These are phyloP conservation scores for Phytophthora pluvialis DNA, from an alignment of 352 stramenopile species.

Conservation along the genomic window DNA sequence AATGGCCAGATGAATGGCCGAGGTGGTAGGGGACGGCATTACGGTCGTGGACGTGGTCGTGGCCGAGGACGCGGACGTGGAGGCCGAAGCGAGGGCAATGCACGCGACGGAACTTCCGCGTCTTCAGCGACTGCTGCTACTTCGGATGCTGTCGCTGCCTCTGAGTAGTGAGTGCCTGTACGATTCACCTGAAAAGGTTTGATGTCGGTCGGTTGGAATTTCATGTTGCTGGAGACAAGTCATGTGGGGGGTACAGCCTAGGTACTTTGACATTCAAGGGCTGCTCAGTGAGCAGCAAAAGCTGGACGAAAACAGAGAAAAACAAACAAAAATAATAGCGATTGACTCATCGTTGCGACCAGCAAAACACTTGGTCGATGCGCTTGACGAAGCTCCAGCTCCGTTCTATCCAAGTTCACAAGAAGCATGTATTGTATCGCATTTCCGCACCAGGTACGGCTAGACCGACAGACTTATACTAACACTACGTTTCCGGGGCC, in stretches of 20 bases:
- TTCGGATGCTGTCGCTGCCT: conserved; percentile 14
- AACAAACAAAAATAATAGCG: conserved; percentile 40
- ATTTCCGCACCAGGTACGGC: conserved; percentile 4
- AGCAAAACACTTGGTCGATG: background rate
- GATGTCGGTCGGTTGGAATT: conserved; percentile 26
- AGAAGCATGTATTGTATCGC: conserved; percentile 31
- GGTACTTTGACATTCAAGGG: conserved; percentile 5
- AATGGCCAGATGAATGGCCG: conserved; percentile 28
- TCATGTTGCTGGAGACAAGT: conserved; percentile 31
- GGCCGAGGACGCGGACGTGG: conserved; percentile 37
- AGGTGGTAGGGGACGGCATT: conserved; percentile 30
- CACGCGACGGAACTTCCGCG: conserved; percentile 16
- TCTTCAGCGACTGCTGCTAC: conserved; percentile 5
- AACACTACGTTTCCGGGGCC: conserved; percentile 26
- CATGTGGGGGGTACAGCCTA: background rate
- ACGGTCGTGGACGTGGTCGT: conserved; percentile 40
- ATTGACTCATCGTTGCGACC: conserved; percentile 14
- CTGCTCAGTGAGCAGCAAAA: conserved; percentile 9
- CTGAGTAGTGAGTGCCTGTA: conserved; percentile 20
- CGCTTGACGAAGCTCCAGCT: background rate
- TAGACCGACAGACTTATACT: conserved; percentile 32
- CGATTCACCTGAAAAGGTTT: conserved; percentile 28
- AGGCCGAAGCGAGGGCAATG: conserved; percentile 21
- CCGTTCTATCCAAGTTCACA: conserved; percentile 1
- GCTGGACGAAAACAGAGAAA: conserved; percentile 23